A percentile compares a stretch with the other conserved stretches of the same genome.
Evolutionary conservation across 108 stramenopile genomes (phyloP).

Genomic region (Epipyxis sp.): DNA sequence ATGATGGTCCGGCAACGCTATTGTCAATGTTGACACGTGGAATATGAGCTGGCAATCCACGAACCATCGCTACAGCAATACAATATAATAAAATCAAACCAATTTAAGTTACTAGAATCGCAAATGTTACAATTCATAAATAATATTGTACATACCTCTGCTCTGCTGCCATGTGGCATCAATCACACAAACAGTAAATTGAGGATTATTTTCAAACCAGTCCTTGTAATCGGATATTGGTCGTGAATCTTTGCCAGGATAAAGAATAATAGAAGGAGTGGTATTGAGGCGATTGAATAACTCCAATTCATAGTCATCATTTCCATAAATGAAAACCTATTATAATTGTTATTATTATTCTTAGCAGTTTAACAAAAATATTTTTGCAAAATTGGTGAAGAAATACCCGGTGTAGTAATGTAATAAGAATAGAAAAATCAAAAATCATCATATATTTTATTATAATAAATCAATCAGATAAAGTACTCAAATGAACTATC

Average conservation of each 20-base stretch:
- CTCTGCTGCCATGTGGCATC: neutral
- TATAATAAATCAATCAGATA: too few species aligned
- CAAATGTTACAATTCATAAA: too few species aligned
- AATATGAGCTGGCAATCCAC: neutral
- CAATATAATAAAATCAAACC: too few species aligned
- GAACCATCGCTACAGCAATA: constrained; percentile 10
- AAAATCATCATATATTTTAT: too few species aligned
- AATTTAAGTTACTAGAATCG: too few species aligned
- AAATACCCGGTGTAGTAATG: too few species aligned
- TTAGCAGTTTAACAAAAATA: too few species aligned
- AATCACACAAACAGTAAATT: neutral
- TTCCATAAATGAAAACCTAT: neutral
- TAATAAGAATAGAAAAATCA: too few species aligned
- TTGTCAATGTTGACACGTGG: constrained; percentile 2
- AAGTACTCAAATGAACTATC: too few species aligned
- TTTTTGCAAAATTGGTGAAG: too few species aligned
- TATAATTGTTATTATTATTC: neutral
- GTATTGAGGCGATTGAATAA: neutral
- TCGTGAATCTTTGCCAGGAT: neutral
- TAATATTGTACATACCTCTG: too few species aligned
- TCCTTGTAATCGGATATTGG: neutral
- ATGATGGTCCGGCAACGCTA: neutral
- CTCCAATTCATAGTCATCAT: neutral
- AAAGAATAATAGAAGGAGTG: constrained; percentile 8
- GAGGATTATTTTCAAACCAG: neutral